Percentiles rank a stretch among this genome's conserved stretches.
These are phyloP conservation scores for Pleurotus giganteus DNA, from an alignment of 768 basidiomycete species.

Conservation along the genomic window DNA sequence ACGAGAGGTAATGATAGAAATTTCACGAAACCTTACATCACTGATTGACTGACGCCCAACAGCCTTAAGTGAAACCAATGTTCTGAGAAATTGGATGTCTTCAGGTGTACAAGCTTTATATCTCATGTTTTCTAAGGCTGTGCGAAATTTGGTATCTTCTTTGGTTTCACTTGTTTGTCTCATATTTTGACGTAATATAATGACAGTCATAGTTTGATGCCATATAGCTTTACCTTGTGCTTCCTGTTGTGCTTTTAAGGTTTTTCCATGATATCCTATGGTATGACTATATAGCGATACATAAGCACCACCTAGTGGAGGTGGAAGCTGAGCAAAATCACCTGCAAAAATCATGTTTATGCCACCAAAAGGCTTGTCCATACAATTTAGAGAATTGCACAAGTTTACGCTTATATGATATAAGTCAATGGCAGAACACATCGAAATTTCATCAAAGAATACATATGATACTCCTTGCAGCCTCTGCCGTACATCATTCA, in stretches of 20 bases:
- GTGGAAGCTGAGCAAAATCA: slow-evolving; percentile 34
- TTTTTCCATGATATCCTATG: slow-evolving; percentile 4
- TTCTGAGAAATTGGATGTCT: slow-evolving; percentile 33
- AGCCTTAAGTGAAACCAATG: slow-evolving; percentile 16
- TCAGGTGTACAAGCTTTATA: slow-evolving; percentile 31
- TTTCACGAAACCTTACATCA: slow-evolving; percentile 23
- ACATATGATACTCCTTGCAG: slow-evolving; percentile 29
- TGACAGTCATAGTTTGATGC: too few relatives aligned
- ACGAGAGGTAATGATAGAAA: slow-evolving; percentile 35
- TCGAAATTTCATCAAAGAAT: slow-evolving; percentile 41
- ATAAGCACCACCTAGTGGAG: slow-evolving; percentile 16
- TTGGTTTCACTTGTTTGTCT: slow-evolving; percentile 16
- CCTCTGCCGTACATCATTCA: too few relatives aligned
- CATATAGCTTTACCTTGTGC: slow-evolving; percentile 26
- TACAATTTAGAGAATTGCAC: slow-evolving; percentile 14
- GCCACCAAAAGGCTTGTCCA: slow-evolving; percentile 29
- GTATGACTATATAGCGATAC: slow-evolving; percentile 15
- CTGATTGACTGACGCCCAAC: slow-evolving; percentile 9
- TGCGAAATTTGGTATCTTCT: slow-evolving; percentile 16
- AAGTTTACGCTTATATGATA: slow-evolving; percentile 27
- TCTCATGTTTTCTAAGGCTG: slow-evolving; percentile 17
- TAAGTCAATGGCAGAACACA: slow-evolving; percentile 33
- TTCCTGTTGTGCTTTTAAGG: slow-evolving; percentile 15
- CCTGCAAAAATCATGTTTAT: slow-evolving; percentile 35
- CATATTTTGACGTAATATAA: slow-evolving; percentile 33